Evolutionary conservation across 148 eudicot species (phyloP).

Genomic region (Fallopia convolvulus): DNA sequence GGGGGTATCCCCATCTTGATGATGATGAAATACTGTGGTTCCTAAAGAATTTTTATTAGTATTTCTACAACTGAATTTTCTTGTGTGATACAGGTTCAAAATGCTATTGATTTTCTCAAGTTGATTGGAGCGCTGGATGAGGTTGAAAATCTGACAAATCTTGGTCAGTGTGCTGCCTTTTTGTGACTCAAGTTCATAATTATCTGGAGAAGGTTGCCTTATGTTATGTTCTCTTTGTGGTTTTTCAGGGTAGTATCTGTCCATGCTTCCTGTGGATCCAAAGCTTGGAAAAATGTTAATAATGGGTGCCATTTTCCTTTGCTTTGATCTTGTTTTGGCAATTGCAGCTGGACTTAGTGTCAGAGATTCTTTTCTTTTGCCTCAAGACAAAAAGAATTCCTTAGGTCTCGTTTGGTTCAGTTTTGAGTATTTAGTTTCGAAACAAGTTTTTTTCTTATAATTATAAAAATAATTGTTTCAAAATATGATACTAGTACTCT

Average conservation of each 20-base stretch:
- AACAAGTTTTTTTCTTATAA: neutral
- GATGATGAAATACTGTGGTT: neutral
- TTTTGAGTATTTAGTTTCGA: neutral
- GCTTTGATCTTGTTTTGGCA: constrained; percentile 93
- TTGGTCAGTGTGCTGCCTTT: constrained; percentile 52
- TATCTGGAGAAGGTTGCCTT: constrained; percentile 15
- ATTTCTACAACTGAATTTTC: constrained; percentile 1
- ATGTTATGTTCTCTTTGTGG: constrained; percentile 13
- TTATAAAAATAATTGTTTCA: no score
- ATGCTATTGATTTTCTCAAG: constrained; percentile 88
- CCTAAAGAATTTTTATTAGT: neutral
- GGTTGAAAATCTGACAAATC: constrained; percentile 76
- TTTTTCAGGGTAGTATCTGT: constrained; percentile 49
- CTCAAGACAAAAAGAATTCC: constrained; percentile 76
- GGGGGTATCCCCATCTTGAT: no score
- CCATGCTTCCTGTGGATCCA: constrained; percentile 22
- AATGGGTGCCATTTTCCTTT: constrained; percentile 93
- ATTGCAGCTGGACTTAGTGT: constrained; percentile 97
- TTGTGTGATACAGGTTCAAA: constrained; percentile 64
- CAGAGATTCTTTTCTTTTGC: constrained; percentile 97
- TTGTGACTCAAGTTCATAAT: constrained; percentile 5
- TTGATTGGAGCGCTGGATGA: constrained; percentile 88
- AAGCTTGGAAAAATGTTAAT: constrained; percentile 47
- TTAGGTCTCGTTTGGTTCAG: no score
- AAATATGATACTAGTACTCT: no score